A percentile compares a stretch with the other conserved stretches of the same genome.
Conservation (phyloP, 2,329 filamentous ascomycete genomes). For the Claviceps capensis region DNA sequence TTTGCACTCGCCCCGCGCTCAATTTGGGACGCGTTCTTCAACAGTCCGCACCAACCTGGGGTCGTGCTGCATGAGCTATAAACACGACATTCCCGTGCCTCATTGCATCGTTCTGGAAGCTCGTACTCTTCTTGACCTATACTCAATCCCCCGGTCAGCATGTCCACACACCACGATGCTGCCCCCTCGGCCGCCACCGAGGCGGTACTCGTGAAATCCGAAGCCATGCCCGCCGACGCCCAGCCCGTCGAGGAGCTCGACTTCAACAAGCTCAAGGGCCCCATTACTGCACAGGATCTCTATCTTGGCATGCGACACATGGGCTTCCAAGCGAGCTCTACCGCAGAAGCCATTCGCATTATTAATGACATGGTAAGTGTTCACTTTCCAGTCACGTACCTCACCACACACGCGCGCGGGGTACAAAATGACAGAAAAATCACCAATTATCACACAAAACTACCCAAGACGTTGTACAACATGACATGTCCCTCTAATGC, state of each 20-base stretch:
- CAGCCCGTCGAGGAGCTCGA: slow-evolving; percentile 81
- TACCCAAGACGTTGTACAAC: background rate
- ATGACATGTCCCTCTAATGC: no score
- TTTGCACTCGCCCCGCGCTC: background rate
- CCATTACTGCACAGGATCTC: slow-evolving; percentile 77
- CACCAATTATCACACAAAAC: background rate
- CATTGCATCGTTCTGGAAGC: background rate
- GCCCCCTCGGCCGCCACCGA: slow-evolving; percentile 54
- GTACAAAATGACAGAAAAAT: background rate
- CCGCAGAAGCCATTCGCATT: slow-evolving; percentile 78
- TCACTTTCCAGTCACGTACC: background rate
- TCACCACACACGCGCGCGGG: background rate
- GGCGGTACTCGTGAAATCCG: slow-evolving; percentile 75
- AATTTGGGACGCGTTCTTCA: background rate
- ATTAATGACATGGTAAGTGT: slow-evolving; percentile 81
- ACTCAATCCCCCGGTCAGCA: background rate
- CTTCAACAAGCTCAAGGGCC: slow-evolving; percentile 67
- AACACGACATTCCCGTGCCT: background rate
- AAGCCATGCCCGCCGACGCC: slow-evolving; percentile 65
- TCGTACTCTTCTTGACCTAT: no score
- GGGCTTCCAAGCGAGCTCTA: slow-evolving; percentile 59
- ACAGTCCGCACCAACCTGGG: background rate
- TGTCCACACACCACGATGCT: slow-evolving; percentile 15
- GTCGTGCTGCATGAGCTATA: background rate
- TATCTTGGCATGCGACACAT: slow-evolving; percentile 71